Evolutionary conservation across 768 basidiomycete genomes (phyloP).

Genomic region (Tulasnella sp.): DNA sequence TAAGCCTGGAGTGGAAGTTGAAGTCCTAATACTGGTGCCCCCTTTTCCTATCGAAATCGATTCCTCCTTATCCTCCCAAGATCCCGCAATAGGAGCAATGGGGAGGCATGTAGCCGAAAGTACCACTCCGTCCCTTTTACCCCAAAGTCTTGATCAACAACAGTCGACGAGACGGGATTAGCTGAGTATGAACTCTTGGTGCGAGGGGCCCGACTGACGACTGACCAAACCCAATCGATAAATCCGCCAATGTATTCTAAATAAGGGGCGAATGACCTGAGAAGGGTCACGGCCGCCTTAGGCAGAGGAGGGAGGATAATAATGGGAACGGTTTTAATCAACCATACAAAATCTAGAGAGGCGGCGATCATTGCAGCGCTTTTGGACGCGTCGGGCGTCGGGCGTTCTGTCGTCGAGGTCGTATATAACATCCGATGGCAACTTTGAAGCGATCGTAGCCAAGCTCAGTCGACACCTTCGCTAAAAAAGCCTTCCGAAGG

Average conservation of each 20-base stretch:
- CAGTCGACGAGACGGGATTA: conserved; percentile 18
- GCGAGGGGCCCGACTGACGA: conserved; percentile 49
- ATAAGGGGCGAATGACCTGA: conserved; percentile 49
- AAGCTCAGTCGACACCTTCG: neutral
- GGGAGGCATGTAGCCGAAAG: conserved; percentile 81
- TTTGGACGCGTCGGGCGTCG: conserved; percentile 71
- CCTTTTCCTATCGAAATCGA: neutral
- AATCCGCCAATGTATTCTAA: conserved; percentile 50
- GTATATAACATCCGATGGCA: conserved; percentile 74
- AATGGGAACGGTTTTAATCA: conserved; percentile 66
- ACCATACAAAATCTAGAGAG: conserved; percentile 72
- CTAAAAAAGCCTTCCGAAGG: no score
- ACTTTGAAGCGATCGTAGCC: conserved; percentile 41
- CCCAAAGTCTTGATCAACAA: conserved; percentile 25
- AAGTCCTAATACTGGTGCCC: neutral
- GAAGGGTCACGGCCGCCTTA: conserved; percentile 58
- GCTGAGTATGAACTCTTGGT: neutral
- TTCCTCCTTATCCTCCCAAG: conserved; percentile 55
- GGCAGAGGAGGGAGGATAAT: conserved; percentile 64
- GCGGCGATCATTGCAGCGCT: conserved; percentile 75
- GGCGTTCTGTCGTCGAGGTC: conserved; percentile 62
- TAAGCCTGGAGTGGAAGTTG: neutral
- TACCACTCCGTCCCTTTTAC: conserved; percentile 72
- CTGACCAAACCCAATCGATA: conserved; percentile 77
- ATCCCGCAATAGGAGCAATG: conserved; percentile 72